phyloP scores from a whole-genome alignment of 2,329 filamentous ascomycete species.

The Phyllosticta citrichinensis region DNA sequence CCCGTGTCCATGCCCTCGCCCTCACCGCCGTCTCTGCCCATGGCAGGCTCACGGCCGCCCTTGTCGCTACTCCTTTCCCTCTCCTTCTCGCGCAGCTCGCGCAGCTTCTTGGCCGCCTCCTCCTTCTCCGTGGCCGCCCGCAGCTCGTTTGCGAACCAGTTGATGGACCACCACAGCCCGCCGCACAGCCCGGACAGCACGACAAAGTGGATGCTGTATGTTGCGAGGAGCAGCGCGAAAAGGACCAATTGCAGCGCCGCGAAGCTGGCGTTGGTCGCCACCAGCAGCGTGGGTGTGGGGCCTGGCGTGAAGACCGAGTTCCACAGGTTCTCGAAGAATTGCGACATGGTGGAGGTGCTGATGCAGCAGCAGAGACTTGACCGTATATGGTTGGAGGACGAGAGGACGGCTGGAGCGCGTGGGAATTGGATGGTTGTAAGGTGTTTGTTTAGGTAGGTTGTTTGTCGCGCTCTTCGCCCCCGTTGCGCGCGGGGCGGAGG shows the following conservation, averaged over 20 bases:
- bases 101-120: constrained; percentile 40
- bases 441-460: neutral
- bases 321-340: constrained; percentile 52
- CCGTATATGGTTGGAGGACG: neutral
- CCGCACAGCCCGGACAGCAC: constrained; percentile 69
- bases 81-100: constrained; percentile 35
- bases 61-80: constrained; percentile 24
- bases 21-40: constrained; percentile 23
- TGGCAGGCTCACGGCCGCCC: constrained; percentile 12
- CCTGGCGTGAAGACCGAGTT: constrained; percentile 89
- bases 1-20: constrained; percentile 33
- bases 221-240: constrained; percentile 63
- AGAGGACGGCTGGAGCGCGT: neutral
- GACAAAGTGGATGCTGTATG: constrained; percentile 80
- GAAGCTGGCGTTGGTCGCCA: constrained; percentile 86
- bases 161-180: constrained; percentile 85
- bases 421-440: neutral
- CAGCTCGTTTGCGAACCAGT: constrained; percentile 82
- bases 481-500: neutral
- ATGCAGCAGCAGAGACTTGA: neutral
- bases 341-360: constrained; percentile 3
- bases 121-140: constrained; percentile 36
- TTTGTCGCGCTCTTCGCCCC: neutral
- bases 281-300: constrained; percentile 73
- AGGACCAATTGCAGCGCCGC: constrained; percentile 74